Evolutionary conservation across 371 early-diverging fungal genomes (phyloP).

Genomic region (Apophysomyces trapeziformis): DNA sequence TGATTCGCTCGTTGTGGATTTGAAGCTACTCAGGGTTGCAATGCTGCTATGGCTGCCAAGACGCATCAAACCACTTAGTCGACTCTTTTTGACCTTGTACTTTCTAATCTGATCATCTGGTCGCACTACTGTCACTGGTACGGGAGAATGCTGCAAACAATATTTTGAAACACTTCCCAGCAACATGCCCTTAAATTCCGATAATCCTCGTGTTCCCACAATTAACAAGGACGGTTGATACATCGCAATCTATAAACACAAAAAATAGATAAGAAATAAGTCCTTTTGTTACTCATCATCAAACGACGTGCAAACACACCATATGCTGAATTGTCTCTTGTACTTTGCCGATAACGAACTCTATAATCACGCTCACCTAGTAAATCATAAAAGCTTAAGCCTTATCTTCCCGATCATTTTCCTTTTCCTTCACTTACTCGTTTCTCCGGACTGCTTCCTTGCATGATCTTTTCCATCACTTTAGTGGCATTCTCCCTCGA

Average conservation of each 20-base stretch:
- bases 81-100: conserved; percentile 47
- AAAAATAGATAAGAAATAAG: neutral
- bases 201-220: conserved; percentile 63
- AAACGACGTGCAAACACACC: conserved; percentile 30
- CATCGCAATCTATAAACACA: conserved; percentile 47
- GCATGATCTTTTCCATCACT: conserved; percentile 57
- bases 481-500: conserved; percentile 55
- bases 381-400: too few relatives aligned
- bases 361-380: conserved; percentile 61
- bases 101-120: conserved; percentile 59
- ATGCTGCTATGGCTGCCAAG: conserved; percentile 33
- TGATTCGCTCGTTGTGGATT: conserved; percentile 29
- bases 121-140: conserved; percentile 63
- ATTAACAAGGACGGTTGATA: conserved; percentile 64
- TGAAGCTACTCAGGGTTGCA: conserved; percentile 25
- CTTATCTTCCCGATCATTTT: neutral
- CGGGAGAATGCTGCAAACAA: conserved; percentile 61
- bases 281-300: too few relatives aligned
- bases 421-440: conserved; percentile 19
- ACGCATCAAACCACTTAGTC: conserved; percentile 52
- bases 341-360: conserved; percentile 65
- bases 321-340: conserved; percentile 65
- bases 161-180: conserved; percentile 62
- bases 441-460: conserved; percentile 27
- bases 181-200: conserved; percentile 61